phyloP scores from a whole-genome alignment of 805 yeast genomes.

The Saccharomycopsis sp. region DNA sequence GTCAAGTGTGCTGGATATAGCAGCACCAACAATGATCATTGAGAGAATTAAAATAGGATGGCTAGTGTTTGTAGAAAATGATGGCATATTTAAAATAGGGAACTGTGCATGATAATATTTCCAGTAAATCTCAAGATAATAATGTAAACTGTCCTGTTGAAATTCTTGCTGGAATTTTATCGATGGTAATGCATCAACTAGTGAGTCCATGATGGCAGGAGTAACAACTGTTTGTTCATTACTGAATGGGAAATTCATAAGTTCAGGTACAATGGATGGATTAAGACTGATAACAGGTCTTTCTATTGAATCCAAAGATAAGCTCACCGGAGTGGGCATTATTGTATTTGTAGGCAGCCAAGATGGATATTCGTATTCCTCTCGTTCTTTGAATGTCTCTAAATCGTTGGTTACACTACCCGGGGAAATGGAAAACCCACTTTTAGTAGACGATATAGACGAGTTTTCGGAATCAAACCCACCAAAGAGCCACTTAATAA shows the following conservation, averaged over 20 bases:
- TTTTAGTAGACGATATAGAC: not conserved
- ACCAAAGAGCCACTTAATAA: not conserved
- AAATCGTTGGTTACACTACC: not conserved
- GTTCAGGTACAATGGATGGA: not conserved
- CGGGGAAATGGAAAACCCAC: not conserved
- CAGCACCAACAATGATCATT: not conserved
- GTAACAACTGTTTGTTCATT: not conserved
- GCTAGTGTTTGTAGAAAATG: not conserved
- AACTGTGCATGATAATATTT: not conserved
- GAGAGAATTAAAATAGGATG: not conserved
- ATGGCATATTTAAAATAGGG: constrained; percentile 1
- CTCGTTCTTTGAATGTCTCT: not conserved
- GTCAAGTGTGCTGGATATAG: constrained; percentile 22
- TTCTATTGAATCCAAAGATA: not conserved
- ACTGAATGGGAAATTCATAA: not conserved
- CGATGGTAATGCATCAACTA: not conserved
- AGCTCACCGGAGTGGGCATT: not conserved
- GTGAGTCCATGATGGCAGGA: not conserved
- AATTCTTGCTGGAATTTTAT: not conserved
- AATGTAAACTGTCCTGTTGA: not conserved
- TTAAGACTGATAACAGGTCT: not conserved
- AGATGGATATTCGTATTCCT: not conserved
- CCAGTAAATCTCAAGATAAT: not conserved
- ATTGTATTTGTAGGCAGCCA: not conserved
- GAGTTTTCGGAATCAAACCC: not conserved